Evolutionary conservation across 176 grass and related monocot genomes (phyloP).

Genomic region (Carex kokanica): DNA sequence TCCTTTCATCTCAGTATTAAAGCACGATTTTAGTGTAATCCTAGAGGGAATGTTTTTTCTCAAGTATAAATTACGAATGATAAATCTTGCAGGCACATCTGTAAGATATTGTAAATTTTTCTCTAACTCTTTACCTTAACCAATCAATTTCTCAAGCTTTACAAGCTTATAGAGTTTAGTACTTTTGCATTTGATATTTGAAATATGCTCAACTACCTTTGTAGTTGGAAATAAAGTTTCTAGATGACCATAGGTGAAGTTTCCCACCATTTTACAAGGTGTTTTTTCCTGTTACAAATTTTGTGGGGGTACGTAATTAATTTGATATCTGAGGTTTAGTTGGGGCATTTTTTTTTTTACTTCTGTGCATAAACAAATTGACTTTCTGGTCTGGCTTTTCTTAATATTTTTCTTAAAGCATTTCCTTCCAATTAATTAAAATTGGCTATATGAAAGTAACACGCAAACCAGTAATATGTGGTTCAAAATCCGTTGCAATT

Average conservation of each 20-base stretch:
- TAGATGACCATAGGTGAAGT: neutral
- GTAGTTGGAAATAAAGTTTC: neutral
- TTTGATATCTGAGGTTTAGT: neutral
- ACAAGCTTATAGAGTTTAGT: neutral
- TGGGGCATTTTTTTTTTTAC: neutral
- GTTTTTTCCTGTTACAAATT: neutral
- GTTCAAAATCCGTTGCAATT: neutral
- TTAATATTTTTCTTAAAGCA: neutral
- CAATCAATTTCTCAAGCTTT: neutral
- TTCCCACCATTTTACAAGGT: neutral
- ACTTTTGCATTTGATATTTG: no score
- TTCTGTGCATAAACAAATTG: neutral
- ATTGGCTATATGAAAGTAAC: neutral
- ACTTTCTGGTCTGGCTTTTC: neutral
- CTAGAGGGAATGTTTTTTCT: neutral
- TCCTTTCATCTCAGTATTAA: neutral
- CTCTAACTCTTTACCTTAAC: neutral
- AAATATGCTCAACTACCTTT: neutral
- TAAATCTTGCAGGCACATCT: neutral
- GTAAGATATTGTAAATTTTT: neutral
- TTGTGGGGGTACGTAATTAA: neutral
- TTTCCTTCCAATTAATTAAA: neutral
- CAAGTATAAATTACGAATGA: neutral
- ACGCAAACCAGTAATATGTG: neutral
- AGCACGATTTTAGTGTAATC: neutral